Evolutionary conservation across 768 basidiomycete genomes (phyloP), one percentile per base, ranked within the genome.

Genomic region (Mycena floridula): DNA sequence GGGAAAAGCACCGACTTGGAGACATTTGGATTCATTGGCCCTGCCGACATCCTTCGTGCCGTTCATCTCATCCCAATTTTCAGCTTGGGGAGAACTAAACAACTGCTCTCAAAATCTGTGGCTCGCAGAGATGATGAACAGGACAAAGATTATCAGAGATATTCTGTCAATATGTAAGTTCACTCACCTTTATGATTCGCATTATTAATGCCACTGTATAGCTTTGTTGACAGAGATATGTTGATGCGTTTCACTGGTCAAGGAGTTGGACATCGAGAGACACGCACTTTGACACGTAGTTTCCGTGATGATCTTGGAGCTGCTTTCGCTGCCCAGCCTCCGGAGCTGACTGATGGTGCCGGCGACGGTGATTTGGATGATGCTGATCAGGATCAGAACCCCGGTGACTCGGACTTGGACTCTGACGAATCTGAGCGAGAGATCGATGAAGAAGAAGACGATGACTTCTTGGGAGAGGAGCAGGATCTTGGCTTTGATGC

Each of bases 11-110:
- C 53, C 1, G 57, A 63, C 16, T 25, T 43, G 0, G 50, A 55
- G 1, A 55, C 62, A 1, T 74, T 72, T 47, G 62, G 71, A 0
- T 75, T 75, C 32, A 12, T 74, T 0, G 55, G 72, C 47, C 74
- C 73, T 0, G 46, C 45, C 1, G 43, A 56, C 0, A 57, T 73
- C 6, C 48, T 73, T 11, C 50, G 63, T 0, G 62, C 52, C 0
- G 52, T 46, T 0, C 69, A 74, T 45, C 40, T 73, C 0, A 63
- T 73, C 4, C 72, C 69, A 0, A 63, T 50, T 0, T 73, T 68
- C 41, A 8, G 36, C 1, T 23, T 43, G 25, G 50, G 49, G 0
- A 8, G 35, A 4, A 60, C 59, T 1, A 47, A 55, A 0, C 43
- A 38, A 5, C 28, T 36, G 15, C 28, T 57, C 1, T 42, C 24